Base-by-base conservation (phyloP, 768 basidiomycete species). In the Grammothele lineata region DNA sequence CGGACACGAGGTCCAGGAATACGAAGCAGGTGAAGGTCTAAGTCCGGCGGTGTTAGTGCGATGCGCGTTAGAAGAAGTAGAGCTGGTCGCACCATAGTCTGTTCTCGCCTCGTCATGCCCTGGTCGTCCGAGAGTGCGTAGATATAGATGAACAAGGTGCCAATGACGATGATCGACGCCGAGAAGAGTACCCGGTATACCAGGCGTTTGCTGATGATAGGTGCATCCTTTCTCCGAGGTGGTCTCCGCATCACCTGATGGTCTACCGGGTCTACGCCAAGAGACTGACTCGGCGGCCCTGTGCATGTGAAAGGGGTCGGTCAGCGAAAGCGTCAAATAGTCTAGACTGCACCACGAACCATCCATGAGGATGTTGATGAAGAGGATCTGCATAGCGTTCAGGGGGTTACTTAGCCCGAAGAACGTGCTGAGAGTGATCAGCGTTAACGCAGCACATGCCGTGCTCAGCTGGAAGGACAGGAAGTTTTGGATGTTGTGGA, bases 401-500 rank as follows among this genome's bases (percentile, higher is more conserved):
- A 98, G 75, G 3, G 94, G 94, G 60, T 95, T 97, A 58, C 82
- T 84, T 26, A 96, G 73, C 12, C 87, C 83, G 57, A 98, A 81
- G 64, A 93, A 75, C 18, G 94, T 98, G 63, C 89, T 92, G 46
- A 97, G 72, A 2, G 94, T 94, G 68, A 98, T 97, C 55, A 98
- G 73, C n/a, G 89, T 85, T 55, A 98, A 71, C 3, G 94, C 93
- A 18, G 95, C 92, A 3, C 92, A 91, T n/a, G 95, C 95, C 2
- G 95, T 98, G 57, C 92, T 94, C 15, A 98, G 80, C 66, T 98
- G 94, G 78, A 98, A 98, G 34, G 89, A 81, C 46, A 98, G 70
- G 75, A 98, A 98, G 65, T 96, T 96, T 65, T 98, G 95, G 60
- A 98, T 95, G 59, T 98, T 98, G 69, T 97, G 92, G 67, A 97